Conservation (phyloP, 2,329 filamentous ascomycete genomes). For the Pseudogymnoascus sp. region DNA sequence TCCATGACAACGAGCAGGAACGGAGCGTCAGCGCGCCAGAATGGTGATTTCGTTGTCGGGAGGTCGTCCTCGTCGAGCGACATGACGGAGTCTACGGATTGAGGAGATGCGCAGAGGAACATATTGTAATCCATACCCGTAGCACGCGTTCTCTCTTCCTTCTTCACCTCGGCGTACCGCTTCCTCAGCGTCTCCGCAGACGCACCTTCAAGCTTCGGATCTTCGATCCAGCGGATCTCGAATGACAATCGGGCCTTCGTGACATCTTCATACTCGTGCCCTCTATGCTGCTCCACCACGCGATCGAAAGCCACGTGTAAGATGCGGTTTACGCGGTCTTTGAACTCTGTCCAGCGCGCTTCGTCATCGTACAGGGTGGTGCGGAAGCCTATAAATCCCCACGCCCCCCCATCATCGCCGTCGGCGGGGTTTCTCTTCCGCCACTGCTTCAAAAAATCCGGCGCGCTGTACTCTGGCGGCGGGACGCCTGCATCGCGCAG, state of each 20-base stretch:
- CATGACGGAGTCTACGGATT: slow-evolving; percentile 15
- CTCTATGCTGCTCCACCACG: slow-evolving; percentile 9
- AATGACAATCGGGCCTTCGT: slow-evolving; percentile 13
- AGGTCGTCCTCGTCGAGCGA: not conserved
- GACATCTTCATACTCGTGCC: slow-evolving; percentile 12
- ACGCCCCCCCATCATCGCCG: not conserved
- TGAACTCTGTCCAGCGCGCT: slow-evolving; percentile 12
- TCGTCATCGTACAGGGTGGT: slow-evolving; percentile 12
- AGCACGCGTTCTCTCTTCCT: not conserved
- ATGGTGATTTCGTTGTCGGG: not conserved
- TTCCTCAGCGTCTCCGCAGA: slow-evolving; percentile 9
- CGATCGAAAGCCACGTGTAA: slow-evolving; percentile 13
- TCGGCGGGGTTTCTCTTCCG: not conserved
- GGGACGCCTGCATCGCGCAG: not conserved
- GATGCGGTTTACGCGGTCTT: slow-evolving; percentile 9
- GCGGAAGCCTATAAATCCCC: slow-evolving; percentile 17
- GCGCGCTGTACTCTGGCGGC: not conserved
- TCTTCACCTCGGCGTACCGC: slow-evolving; percentile 4
- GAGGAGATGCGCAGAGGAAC: slow-evolving; percentile 19
- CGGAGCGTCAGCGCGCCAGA: slow-evolving; percentile 14
- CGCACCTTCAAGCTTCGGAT: slow-evolving; percentile 6
- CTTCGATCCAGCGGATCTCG: slow-evolving; percentile 17
- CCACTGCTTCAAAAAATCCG: slow-evolving; percentile 5
- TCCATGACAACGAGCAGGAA: slow-evolving; percentile 16
- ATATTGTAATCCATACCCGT: slow-evolving; percentile 6